These are phyloP conservation scores for Vitis cinerea DNA, from an alignment of 164 flowering plant genomes.

Conservation along the genomic window DNA sequence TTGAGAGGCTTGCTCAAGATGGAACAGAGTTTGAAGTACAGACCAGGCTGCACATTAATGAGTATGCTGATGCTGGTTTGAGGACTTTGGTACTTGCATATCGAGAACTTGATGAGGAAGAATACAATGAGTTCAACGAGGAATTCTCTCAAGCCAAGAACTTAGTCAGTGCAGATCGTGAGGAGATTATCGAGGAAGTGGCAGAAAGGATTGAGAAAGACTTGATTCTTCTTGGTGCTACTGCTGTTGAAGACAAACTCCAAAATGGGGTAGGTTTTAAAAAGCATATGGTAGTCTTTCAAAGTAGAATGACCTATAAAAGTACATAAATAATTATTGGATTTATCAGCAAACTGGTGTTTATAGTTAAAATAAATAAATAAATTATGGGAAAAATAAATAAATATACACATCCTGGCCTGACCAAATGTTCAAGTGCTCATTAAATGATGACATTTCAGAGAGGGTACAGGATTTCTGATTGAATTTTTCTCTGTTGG, in stretches of 20 bases:
- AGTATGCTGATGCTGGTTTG: conserved; percentile 95
- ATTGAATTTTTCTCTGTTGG: neutral
- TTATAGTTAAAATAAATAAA: no score
- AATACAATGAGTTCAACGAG: conserved; percentile 50
- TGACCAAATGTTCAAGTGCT: neutral
- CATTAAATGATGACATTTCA: neutral
- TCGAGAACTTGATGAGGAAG: conserved; percentile 69
- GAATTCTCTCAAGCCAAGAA: conserved; percentile 70
- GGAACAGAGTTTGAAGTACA: conserved; percentile 69
- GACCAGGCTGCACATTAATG: conserved; percentile 69
- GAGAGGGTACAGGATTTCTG: neutral
- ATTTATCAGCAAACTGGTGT: no score
- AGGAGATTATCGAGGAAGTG: conserved; percentile 41
- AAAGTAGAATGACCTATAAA: no score
- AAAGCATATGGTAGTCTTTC: no score
- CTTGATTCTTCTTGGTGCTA: conserved; percentile 73
- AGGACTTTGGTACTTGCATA: conserved; percentile 90
- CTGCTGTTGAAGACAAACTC: conserved; percentile 79
- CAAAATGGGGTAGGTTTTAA: conserved; percentile 57
- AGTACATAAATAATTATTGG: no score
- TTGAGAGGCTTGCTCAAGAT: conserved; percentile 72
- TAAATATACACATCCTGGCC: no score
- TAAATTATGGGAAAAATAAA: no score
- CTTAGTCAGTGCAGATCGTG: conserved; percentile 72
- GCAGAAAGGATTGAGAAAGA: conserved; percentile 41